These are phyloP conservation scores for Ulota crispa DNA, from an alignment of 225 moss, liverwort and hornwort genomes.

Conservation along the genomic window DNA sequence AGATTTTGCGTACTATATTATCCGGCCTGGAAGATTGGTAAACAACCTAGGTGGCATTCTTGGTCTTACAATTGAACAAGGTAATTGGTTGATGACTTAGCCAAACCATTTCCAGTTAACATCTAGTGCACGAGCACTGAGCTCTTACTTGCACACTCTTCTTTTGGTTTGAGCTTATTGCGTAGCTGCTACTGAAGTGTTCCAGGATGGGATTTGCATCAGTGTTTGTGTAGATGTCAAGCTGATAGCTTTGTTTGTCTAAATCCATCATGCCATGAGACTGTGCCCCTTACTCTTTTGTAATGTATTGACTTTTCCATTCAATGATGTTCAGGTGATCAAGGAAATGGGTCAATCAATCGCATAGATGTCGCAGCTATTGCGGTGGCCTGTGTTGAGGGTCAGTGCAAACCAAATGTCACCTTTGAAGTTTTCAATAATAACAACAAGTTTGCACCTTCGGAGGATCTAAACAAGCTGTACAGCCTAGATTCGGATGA, in stretches of 20 bases:
- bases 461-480: slow-evolving; percentile 55
- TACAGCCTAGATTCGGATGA: slow-evolving; percentile 47
- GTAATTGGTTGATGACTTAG: slow-evolving; percentile 27
- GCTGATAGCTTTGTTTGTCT: slow-evolving; percentile 2
- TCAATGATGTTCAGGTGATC: slow-evolving; percentile 64
- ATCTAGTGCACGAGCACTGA: not conserved
- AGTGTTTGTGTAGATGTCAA: not conserved
- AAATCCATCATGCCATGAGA: not conserved
- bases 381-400: slow-evolving; percentile 74
- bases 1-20: slow-evolving; percentile 79
- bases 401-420: slow-evolving; percentile 66
- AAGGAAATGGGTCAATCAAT: slow-evolving; percentile 63
- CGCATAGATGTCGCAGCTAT: slow-evolving; percentile 77
- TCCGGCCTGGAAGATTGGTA: slow-evolving; percentile 75
- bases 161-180: not conserved
- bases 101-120: not conserved
- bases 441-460: slow-evolving; percentile 45
- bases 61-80: slow-evolving; percentile 77
- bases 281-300: not conserved
- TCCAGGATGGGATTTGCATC: not conserved
- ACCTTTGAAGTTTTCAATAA: slow-evolving; percentile 79
- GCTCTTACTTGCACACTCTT: not conserved
- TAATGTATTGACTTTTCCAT: not conserved
- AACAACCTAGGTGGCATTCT: slow-evolving; percentile 66
- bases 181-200: slow-evolving; percentile 3